These are phyloP conservation scores for Coemansia sp. DNA, from an alignment of 192 early-diverging fungal genomes.

Conservation along the genomic window DNA sequence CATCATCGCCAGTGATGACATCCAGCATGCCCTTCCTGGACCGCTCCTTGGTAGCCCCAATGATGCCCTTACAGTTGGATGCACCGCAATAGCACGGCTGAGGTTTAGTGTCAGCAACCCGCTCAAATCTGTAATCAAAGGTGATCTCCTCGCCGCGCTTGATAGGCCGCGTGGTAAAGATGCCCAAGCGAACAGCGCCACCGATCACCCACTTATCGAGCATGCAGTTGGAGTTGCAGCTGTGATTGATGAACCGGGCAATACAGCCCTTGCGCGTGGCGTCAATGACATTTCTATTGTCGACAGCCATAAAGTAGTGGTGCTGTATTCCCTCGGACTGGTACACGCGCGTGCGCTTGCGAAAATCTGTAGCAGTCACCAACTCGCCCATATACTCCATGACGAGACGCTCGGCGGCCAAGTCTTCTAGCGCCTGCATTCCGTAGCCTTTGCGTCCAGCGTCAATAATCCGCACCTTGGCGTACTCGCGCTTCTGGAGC, in stretches of 20 bases:
- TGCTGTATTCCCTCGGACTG: slow-evolving; percentile 79
- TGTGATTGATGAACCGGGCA: slow-evolving; percentile 98
- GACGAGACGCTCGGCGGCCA: slow-evolving; percentile 80
- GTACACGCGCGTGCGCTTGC: slow-evolving; percentile 82
- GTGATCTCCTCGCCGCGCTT: slow-evolving; percentile 85
- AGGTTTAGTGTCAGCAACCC: slow-evolving; percentile 72
- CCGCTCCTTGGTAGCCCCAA: slow-evolving; percentile 80
- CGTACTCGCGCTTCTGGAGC: slow-evolving; percentile 84
- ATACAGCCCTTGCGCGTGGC: slow-evolving; percentile 90
- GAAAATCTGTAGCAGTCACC: slow-evolving; percentile 75
- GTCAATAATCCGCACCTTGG: slow-evolving; percentile 81
- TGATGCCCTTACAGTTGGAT: slow-evolving; percentile 81
- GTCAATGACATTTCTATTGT: slow-evolving; percentile 94
- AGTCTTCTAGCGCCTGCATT: slow-evolving; percentile 72
- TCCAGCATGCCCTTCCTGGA: neutral
- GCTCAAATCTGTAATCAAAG: slow-evolving; percentile 99
- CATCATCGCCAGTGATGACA: slow-evolving; percentile 25
- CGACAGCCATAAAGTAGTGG: slow-evolving; percentile 98
- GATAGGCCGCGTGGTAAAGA: slow-evolving; percentile 84
- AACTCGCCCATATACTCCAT: slow-evolving; percentile 99
- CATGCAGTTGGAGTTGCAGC: slow-evolving; percentile 92
- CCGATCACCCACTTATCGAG: slow-evolving; percentile 98
- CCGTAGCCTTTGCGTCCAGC: slow-evolving; percentile 95
- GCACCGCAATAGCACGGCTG: slow-evolving; percentile 94
- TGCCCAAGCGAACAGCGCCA: slow-evolving; percentile 85